A percentile compares a stretch with the other conserved stretches of the same genome.
These are phyloP conservation scores for Aspergillus floridensis DNA, from an alignment of 2,329 filamentous ascomycete genomes.

Conservation along the genomic window DNA sequence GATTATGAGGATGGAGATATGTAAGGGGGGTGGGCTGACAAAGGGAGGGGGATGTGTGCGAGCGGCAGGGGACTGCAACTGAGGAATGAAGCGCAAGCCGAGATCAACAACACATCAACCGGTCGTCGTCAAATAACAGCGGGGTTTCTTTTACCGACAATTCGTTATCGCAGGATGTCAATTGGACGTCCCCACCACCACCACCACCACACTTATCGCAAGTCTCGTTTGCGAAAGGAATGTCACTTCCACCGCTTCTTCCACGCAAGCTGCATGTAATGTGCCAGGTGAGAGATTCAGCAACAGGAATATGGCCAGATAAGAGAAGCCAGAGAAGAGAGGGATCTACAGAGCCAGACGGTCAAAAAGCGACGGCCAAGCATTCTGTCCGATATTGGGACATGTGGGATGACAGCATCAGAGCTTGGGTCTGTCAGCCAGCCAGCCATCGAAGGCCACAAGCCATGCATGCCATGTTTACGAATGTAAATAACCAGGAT, in stretches of 20 bases:
- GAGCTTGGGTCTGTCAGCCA: neutral
- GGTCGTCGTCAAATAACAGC: neutral
- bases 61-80: neutral
- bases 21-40: conserved; percentile 6
- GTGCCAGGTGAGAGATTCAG: neutral
- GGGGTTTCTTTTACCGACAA: neutral
- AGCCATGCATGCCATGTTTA: too few species aligned
- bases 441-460: neutral
- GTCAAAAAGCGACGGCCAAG: neutral
- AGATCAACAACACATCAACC: neutral
- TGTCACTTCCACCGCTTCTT: neutral
- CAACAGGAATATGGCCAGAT: neutral
- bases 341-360: neutral
- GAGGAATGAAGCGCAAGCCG: neutral
- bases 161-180: neutral
- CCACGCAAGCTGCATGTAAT: neutral
- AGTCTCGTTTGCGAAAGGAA: neutral
- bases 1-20: conserved; percentile 45
- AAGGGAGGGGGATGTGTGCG: neutral
- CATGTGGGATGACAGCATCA: neutral
- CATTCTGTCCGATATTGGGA: neutral
- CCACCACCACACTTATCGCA: neutral
- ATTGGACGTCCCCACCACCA: neutral
- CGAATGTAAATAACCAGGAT: too few species aligned
- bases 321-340: neutral